phyloP scores from a whole-genome alignment of 164 flowering plant species.

The Santalum album region DNA sequence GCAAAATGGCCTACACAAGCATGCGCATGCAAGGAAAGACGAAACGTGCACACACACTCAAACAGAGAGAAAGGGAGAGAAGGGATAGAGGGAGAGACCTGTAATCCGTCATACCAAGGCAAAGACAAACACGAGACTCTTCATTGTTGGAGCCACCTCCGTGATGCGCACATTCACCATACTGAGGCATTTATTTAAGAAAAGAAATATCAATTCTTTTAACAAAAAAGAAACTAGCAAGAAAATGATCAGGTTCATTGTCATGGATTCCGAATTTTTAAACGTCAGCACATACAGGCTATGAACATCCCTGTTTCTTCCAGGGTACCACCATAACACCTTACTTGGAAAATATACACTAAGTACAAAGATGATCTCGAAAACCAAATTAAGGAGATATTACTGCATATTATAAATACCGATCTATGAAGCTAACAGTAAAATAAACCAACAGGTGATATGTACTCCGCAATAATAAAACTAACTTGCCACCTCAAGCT shows the following conservation, averaged over 20 bases:
- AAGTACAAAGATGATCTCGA: too few species aligned
- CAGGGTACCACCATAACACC: too few species aligned
- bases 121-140: constrained; percentile 40
- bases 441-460: too few species aligned
- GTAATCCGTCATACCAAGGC: constrained; percentile 86
- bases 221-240: neutral
- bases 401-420: too few species aligned
- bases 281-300: neutral
- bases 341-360: too few species aligned
- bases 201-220: neutral
- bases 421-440: too few species aligned
- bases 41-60: neutral
- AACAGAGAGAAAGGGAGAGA: neutral
- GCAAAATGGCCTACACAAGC: too few species aligned
- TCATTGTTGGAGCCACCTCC: constrained; percentile 23
- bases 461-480: too few species aligned
- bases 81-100: constrained; percentile 38
- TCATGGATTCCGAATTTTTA: too few species aligned
- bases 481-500: too few species aligned
- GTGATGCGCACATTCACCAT: constrained; percentile 40
- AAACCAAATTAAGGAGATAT: too few species aligned
- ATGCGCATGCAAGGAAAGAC: neutral
- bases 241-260: neutral
- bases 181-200: constrained; percentile 26
- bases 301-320: neutral